Evolutionary conservation across 495 filamentous ascomycete species (phyloP).

Genomic region (Oleoguttula mirabilis): DNA sequence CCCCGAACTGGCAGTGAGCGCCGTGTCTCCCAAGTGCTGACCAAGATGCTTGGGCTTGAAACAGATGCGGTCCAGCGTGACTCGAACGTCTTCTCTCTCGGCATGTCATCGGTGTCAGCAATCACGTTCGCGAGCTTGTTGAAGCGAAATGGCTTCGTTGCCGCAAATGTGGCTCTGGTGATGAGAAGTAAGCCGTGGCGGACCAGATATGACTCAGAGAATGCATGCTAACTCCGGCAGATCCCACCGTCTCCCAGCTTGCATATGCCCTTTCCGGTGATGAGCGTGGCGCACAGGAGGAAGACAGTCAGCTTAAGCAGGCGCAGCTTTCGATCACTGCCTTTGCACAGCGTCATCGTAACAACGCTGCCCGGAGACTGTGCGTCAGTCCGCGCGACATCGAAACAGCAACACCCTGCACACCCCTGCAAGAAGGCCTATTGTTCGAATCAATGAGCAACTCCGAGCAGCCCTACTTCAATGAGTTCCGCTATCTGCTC

Average conservation of each 20-base stretch:
- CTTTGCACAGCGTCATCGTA: slow-evolving; percentile 42
- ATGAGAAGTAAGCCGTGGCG: slow-evolving; percentile 39
- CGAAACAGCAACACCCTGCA: slow-evolving; percentile 62
- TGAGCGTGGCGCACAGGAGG: not conserved
- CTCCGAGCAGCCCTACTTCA: slow-evolving; percentile 52
- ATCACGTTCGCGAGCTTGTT: slow-evolving; percentile 44
- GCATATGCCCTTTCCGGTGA: not conserved
- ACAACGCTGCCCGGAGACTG: slow-evolving; percentile 37
- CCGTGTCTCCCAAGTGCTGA: slow-evolving; percentile 41
- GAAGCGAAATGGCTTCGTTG: slow-evolving; percentile 36
- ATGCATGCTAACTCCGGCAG: not conserved
- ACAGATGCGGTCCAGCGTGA: slow-evolving; percentile 35
- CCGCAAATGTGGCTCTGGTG: slow-evolving; percentile 49
- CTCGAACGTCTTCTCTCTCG: slow-evolving; percentile 67
- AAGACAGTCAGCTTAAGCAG: slow-evolving; percentile 4
- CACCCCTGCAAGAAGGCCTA: slow-evolving; percentile 69
- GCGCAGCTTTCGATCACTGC: slow-evolving; percentile 35
- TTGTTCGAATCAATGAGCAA: slow-evolving; percentile 52
- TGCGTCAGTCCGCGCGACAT: slow-evolving; percentile 37
- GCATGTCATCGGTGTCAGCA: slow-evolving; percentile 71
- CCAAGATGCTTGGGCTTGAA: slow-evolving; percentile 35
- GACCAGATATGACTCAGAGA: not conserved
- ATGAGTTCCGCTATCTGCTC: slow-evolving; percentile 50
- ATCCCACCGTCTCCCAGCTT: slow-evolving; percentile 8
- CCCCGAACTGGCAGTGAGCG: slow-evolving; percentile 32